Evolutionary conservation across 148 eudicot genomes (phyloP).

Genomic region (Selenicereus undatus): DNA sequence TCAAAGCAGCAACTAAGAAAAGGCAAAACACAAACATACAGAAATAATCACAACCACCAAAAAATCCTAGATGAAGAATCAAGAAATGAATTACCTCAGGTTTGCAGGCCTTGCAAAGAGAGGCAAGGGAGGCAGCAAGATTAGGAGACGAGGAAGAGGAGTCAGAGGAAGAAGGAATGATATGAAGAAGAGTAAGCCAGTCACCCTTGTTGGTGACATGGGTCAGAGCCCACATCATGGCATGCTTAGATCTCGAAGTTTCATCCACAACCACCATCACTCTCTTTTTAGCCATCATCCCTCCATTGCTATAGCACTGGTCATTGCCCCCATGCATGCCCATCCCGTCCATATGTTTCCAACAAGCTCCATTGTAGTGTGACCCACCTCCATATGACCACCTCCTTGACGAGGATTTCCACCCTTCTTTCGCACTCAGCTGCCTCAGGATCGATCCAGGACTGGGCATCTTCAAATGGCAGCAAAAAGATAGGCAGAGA

Average conservation of each 20-base stretch:
- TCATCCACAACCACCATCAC: constrained; percentile 93
- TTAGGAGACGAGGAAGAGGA: constrained; percentile 30
- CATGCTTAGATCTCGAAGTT: constrained; percentile 72
- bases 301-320: constrained; percentile 7
- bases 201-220: constrained; percentile 90
- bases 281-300: constrained; percentile 54
- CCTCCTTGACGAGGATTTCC: constrained; percentile 67
- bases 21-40: background rate
- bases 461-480: constrained; percentile 41
- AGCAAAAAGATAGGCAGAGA: background rate
- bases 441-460: constrained; percentile 70
- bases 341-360: constrained; percentile 59
- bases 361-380: constrained; percentile 24
- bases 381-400: constrained; percentile 37
- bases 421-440: constrained; percentile 53
- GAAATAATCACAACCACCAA: background rate
- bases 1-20: background rate
- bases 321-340: constrained; percentile 27
- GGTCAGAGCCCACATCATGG: constrained; percentile 97
- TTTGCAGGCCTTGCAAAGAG: constrained; percentile 85
- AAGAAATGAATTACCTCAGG: constrained; percentile 58
- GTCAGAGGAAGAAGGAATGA: constrained; percentile 36
- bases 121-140: constrained; percentile 73
- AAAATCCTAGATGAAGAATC: background rate
- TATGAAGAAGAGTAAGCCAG: constrained; percentile 70